Evolutionary conservation across 805 yeast species (phyloP).

Genomic region (Candida sakaeoensis): DNA sequence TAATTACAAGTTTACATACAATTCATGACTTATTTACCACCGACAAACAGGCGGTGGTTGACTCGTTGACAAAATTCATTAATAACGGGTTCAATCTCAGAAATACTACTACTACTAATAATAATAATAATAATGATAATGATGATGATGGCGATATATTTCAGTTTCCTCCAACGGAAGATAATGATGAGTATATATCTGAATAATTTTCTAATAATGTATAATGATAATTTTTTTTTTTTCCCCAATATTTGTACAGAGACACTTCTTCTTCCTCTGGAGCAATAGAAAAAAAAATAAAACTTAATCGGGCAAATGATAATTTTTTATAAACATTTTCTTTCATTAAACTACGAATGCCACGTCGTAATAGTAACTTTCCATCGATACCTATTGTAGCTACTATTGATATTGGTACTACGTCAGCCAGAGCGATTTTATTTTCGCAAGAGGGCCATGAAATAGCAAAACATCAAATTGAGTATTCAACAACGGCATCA

Average conservation of each 20-base stretch:
- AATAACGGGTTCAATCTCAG: constrained; percentile 9
- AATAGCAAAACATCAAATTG: constrained; percentile 85
- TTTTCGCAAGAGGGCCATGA: constrained; percentile 73
- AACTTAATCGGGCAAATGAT: too few relatives aligned
- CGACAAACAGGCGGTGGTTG: constrained; percentile 14
- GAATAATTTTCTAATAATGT: too few relatives aligned
- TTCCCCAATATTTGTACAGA: too few relatives aligned
- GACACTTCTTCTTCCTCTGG: too few relatives aligned
- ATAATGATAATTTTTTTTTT: constrained; percentile 1
- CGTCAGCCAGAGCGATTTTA: constrained; percentile 83
- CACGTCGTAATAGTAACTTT: constrained; percentile 41
- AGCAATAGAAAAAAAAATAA: too few relatives aligned
- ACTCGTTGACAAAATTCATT: constrained; percentile 13
- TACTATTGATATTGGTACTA: constrained; percentile 86
- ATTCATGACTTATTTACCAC: constrained; percentile 7
- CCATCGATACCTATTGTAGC: constrained; percentile 49
- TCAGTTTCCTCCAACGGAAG: constrained; percentile 17
- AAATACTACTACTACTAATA: too few relatives aligned
- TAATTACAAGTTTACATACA: constrained; percentile 54
- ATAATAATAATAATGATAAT: too few relatives aligned
- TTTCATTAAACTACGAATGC: constrained; percentile 21
- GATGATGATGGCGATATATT: constrained; percentile 14
- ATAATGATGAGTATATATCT: constrained; percentile 22
- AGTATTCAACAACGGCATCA: constrained; percentile 73
- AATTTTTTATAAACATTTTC: constrained; percentile 5